Evolutionary conservation across 2,329 filamentous ascomycete species (phyloP), one percentile per base, ranked within the genome.

Genomic region (Plenodomus biglobosus): DNA sequence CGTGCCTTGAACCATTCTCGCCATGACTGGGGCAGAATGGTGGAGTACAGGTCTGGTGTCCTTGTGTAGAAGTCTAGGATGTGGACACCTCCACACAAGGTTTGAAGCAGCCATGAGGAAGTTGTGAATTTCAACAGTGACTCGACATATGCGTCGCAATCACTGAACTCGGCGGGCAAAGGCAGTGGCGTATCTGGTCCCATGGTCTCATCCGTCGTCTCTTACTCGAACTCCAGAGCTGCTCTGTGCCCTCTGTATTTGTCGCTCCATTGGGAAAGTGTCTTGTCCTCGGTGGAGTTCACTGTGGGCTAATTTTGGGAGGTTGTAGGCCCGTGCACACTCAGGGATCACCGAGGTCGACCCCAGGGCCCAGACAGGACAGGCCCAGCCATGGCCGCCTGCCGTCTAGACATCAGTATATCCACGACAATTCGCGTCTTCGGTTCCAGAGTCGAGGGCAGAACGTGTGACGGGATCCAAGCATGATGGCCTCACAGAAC

Each of bases 51-150:
- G 55, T 90, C 87, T 4, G 90, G 89, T 40, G 90, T 83, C 36
- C 84, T 83, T 2, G 91, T 96, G 75, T 96, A 90, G 73, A 99
- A 97, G 70, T 99, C 94, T 47, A 97, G 80, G 54, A 99, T 92
- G 68, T 99, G 94, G 1, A 97, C 89, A n/a, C 92, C 92, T 44
- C 94, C 94, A 67, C 91, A 96, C n/a, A 99, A 80, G 20, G 89
- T 90, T 57, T 90, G 87, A 60, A 96, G 91, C 1, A 90, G 78
- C 44, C 86, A 82, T 38, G 87, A 88, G 2, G 84, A 85, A 5
- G 85, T 85, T 1, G 85, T 82, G 63, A 97, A 96, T 17, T 83
- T 69, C 20, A 97, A 78, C 11, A 97, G 81, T 16, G 85, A 85
- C 20, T 88, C 79, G 40, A 96, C 81, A 70, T 96, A 99, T 44